phyloP scores from a whole-genome alignment of 164 flowering plant species.

The Nymphaea thermarum region DNA sequence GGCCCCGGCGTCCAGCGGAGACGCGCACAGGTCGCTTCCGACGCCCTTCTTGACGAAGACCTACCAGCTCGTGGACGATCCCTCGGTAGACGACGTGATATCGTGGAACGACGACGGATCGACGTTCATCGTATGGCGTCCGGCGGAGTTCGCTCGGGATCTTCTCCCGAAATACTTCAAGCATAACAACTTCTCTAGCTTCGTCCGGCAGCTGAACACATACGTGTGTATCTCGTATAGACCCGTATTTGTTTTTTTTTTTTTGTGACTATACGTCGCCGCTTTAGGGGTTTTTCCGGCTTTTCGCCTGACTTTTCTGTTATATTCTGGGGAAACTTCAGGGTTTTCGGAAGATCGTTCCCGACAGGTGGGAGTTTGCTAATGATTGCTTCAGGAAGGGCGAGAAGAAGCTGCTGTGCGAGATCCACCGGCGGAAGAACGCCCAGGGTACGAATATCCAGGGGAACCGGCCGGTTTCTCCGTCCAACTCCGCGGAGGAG shows the following conservation, averaged over 20 bases:
- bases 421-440: slow-evolving; percentile 64
- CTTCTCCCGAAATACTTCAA: slow-evolving; percentile 22
- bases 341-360: slow-evolving; percentile 68
- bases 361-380: slow-evolving; percentile 90
- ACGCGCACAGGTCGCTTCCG: slow-evolving; percentile 14
- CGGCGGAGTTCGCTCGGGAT: slow-evolving; percentile 18
- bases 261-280: not conserved
- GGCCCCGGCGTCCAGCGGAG: slow-evolving; percentile 1
- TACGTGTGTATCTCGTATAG: slow-evolving; percentile 15
- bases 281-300: not conserved
- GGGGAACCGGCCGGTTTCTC: slow-evolving; percentile 19
- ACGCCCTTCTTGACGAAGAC: slow-evolving; percentile 19
- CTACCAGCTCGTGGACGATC: slow-evolving; percentile 24
- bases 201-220: slow-evolving; percentile 27
- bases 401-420: slow-evolving; percentile 54
- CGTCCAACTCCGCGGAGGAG: slow-evolving; percentile 56
- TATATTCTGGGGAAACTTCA: slow-evolving; percentile 3
- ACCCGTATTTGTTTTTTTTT: not conserved
- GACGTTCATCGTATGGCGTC: slow-evolving; percentile 26
- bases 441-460: slow-evolving; percentile 11
- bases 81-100: slow-evolving; percentile 16
- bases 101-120: slow-evolving; percentile 24
- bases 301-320: not conserved
- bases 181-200: slow-evolving; percentile 27
- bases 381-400: slow-evolving; percentile 63